Base-by-base conservation (phyloP, 2,329 filamentous ascomycete genomes). In the Alternaria sp. region DNA sequence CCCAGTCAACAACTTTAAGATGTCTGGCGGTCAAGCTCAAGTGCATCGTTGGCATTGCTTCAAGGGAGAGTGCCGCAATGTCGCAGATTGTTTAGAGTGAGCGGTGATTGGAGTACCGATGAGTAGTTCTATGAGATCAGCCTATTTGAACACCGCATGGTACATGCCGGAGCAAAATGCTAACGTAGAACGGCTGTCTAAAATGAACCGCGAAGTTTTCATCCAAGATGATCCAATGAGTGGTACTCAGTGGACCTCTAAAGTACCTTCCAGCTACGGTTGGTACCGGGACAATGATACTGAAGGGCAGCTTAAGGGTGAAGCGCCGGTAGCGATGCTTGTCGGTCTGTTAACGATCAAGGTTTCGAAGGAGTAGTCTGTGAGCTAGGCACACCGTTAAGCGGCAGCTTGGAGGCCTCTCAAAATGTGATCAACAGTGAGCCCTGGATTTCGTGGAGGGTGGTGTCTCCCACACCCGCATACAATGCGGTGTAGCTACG, bases 401-500 rank as follows among this genome's bases (percentile, higher is more conserved):
- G 49, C 49, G 37, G 18, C 28, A 33, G 18, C 28, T 51, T 51
- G 28, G 7, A 5, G 12, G 30, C 49, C 28, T 33, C 28, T 33
- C 18, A n/a, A 37, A 10, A 28, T 33, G 60, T 56, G 60, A 56
- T 62, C 49, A 33, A 41, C 49, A 25, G 49, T 37, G 28, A 53
- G 49, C 30, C 30, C 30, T 53, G 49, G 49, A 53, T 23, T 15
- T 20, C n/a, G 21, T 20, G 18, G 28, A 43, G 41, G 37, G 41
- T 47, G 4, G 26, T 47, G 25, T 33, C 25, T 47, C 28, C 26
- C 54, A 47, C 49, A 54, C 47, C 3, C 26, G 44, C 56, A 26
- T 26, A 26, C 44, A 30, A 37, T 63, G 56, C 55, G 55, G 56
- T 63, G 60, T 55, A 50, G 23, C 54, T 26, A 23, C 45, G 18